These are phyloP conservation scores for Haplographium delicatum DNA, from an alignment of 495 filamentous ascomycete genomes.

Conservation along the genomic window DNA sequence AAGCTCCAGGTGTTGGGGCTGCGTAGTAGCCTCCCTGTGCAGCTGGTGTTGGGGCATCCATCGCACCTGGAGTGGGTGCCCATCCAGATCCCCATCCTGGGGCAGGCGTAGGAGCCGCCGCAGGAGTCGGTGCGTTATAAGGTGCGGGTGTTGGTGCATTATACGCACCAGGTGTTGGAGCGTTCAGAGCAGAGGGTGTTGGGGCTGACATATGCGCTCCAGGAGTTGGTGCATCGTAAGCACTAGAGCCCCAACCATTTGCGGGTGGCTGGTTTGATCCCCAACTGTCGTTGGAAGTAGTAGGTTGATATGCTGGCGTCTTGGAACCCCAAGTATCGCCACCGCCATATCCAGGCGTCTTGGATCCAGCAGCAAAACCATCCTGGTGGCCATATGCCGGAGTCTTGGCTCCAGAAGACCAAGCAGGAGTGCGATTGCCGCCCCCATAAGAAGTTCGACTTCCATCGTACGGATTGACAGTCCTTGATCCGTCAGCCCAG, in stretches of 20 bases:
- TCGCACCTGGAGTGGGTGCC: slow-evolving; percentile 59
- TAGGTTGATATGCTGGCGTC: slow-evolving; percentile 60
- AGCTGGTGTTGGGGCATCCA: slow-evolving; percentile 55
- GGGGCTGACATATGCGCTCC: slow-evolving; percentile 64
- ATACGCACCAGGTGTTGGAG: slow-evolving; percentile 74
- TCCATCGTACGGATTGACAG: slow-evolving; percentile 77
- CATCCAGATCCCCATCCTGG: slow-evolving; percentile 37
- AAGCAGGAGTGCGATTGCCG: slow-evolving; percentile 56
- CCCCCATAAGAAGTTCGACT: slow-evolving; percentile 68
- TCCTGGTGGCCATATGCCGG: slow-evolving; percentile 49
- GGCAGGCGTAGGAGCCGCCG: slow-evolving; percentile 25
- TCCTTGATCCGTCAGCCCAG: slow-evolving; percentile 67
- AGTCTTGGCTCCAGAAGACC: slow-evolving; percentile 66
- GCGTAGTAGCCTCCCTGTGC: slow-evolving; percentile 50
- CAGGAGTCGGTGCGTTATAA: slow-evolving; percentile 56
- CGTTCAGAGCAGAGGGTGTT: slow-evolving; percentile 64
- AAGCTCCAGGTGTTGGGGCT: slow-evolving; percentile 74
- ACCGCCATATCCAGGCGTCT: slow-evolving; percentile 60
- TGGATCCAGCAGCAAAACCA: slow-evolving; percentile 46
- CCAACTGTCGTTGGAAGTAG: slow-evolving; percentile 26
- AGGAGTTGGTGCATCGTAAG: slow-evolving; percentile 55
- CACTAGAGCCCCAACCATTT: slow-evolving; percentile 39
- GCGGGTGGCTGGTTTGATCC: slow-evolving; percentile 35
- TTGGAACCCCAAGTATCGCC: slow-evolving; percentile 65
- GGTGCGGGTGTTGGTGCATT: slow-evolving; percentile 30